These are phyloP conservation scores for Hyaloscypha variabilis DNA, from an alignment of 495 filamentous ascomycete genomes.

Conservation along the genomic window DNA sequence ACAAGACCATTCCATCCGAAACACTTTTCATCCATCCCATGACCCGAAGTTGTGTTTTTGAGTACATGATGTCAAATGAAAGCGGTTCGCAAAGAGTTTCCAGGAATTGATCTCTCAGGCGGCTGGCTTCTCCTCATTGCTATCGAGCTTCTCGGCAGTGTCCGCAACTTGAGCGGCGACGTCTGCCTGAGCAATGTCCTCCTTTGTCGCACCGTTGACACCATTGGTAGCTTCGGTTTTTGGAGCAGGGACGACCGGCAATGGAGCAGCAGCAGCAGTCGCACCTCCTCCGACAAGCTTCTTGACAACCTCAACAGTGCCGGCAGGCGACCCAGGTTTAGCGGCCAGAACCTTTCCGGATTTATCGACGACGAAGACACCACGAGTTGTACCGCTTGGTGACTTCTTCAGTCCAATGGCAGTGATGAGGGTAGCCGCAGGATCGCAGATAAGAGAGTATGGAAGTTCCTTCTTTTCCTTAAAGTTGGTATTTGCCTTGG, in stretches of 20 bases:
- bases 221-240: constrained; percentile 10
- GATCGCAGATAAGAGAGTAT: constrained; percentile 87
- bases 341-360: constrained; percentile 64
- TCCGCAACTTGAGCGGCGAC: constrained; percentile 30
- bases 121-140: constrained; percentile 24
- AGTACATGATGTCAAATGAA: constrained; percentile 8
- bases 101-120: background rate
- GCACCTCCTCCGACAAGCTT: constrained; percentile 40
- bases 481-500: constrained; percentile 90
- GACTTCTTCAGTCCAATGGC: constrained; percentile 78
- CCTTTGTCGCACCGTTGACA: constrained; percentile 28
- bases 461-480: constrained; percentile 85
- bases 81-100: background rate
- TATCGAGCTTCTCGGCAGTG: constrained; percentile 32
- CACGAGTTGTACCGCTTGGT: constrained; percentile 76
- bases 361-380: constrained; percentile 88
- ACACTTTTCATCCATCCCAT: constrained; percentile 12
- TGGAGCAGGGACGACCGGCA: background rate
- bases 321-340: constrained; percentile 60
- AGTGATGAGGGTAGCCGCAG: constrained; percentile 66
- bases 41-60: constrained; percentile 2
- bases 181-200: constrained; percentile 26
- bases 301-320: constrained; percentile 53
- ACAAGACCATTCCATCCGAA: background rate
- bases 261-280: constrained; percentile 16